Base-by-base conservation (phyloP, 1,284 basidiomycete genomes). In the Trichosporon inkin region DNA sequence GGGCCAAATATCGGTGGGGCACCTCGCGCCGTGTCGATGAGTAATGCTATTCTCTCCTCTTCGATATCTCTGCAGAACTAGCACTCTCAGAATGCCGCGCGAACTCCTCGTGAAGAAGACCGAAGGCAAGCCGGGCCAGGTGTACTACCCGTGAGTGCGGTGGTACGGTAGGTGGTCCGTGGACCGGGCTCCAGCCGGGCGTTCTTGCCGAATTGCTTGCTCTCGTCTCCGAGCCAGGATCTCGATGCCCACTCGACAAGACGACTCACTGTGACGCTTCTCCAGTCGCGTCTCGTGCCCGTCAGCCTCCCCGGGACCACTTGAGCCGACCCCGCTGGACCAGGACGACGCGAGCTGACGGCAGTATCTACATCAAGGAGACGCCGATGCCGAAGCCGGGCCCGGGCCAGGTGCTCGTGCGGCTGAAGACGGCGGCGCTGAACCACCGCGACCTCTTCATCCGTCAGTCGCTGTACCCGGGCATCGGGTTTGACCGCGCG, bases 401-500 rank as follows among this genome's bases (percentile, higher is more conserved):
- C 13, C 37, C 44, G 11, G 32, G 37, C 37, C 54, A 60, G 39
- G 53, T 60, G 6, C 38, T 55, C 11, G 54, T 60, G 16, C 58
- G 57, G 24, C 13, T 61, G 36, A 55, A 61, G 49, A 59, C 62
- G 14, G 62, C 59, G 6, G 62, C 62, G 19, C 62, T 63, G 56
- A 63, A 63, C 62, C 62, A 63, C 62, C 58, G 62, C 51, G 62
- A 63, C 62, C 59, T 63, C 40, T 63, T 63, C 57, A 60, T 61
- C 59, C 58, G 62, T 40, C 62, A 63, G 56, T 17, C 20, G 19
- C 62, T 63, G 6, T 63, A 63, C 56, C 62, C 62, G 17, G 62
- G 58, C 4, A 56, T 63, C 16, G 53, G 37, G 17, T 63, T 61
- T 36, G 47, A 53, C 56, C 55, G 40, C 7, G 58, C 62, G 16